Conservation (phyloP, 139 green algal genomes). For the Eudorina sp. region DNA sequence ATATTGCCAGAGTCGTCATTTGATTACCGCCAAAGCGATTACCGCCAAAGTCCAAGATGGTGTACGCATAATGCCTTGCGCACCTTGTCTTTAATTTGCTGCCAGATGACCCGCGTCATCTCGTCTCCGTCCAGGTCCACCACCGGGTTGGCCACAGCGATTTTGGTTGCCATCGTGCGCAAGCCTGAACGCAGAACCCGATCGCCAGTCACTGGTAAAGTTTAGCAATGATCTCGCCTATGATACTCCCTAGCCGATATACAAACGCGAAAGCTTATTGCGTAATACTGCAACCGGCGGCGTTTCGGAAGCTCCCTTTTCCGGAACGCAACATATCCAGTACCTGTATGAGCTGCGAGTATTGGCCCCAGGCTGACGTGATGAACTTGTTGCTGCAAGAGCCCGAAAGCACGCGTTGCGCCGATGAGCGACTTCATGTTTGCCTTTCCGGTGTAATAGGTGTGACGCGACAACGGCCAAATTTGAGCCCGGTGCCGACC, state of each 20-base stretch:
- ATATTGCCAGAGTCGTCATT: not conserved
- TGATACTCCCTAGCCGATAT: not conserved
- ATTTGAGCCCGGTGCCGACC: not conserved
- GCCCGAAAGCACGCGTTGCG: not conserved
- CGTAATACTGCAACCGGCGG: not conserved
- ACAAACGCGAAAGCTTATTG: not conserved
- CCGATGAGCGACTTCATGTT: constrained; percentile 5
- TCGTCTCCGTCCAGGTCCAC: constrained; percentile 97
- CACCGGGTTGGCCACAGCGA: constrained; percentile 58
- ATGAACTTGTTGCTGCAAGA: not conserved
- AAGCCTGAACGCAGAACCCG: constrained; percentile 9
- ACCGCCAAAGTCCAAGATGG: no score
- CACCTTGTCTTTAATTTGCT: constrained; percentile 94
- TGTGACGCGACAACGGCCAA: not conserved
- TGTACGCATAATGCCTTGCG: no score
- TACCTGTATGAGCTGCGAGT: constrained; percentile 5
- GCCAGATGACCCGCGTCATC: constrained; percentile 96
- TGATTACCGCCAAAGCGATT: not conserved
- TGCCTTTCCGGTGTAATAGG: not conserved
- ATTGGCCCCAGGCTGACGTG: not conserved
- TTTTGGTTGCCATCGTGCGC: constrained; percentile 26
- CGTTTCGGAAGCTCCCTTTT: not conserved
- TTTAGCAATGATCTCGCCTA: not conserved
- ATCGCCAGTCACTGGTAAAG: not conserved
- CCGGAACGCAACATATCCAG: not conserved